A percentile compares a stretch with the other conserved stretches of the same genome.
Evolutionary conservation across 2,329 filamentous ascomycete genomes (phyloP).

Genomic region (Aotearoamyces nothofagi): DNA sequence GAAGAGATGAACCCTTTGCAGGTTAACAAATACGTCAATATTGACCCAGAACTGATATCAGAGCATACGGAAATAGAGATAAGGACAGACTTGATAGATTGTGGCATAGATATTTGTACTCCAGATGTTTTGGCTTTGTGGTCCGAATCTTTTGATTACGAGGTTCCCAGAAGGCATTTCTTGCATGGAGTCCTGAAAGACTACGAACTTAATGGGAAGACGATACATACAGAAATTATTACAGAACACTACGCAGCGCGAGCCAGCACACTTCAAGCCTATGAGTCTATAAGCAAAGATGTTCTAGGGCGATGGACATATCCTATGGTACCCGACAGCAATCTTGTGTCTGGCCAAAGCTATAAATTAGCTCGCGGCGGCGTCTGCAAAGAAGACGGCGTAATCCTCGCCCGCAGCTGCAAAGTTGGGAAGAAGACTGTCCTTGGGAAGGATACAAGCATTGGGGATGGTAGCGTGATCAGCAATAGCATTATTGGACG

Average conservation of each 20-base stretch:
- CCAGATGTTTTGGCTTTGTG: constrained; percentile 88
- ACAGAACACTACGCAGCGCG: constrained; percentile 74
- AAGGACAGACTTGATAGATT: constrained; percentile 79
- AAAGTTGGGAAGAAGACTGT: constrained; percentile 54
- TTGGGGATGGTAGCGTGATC: constrained; percentile 59
- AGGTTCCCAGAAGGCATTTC: constrained; percentile 76
- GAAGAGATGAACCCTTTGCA: constrained; percentile 70
- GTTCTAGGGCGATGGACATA: constrained; percentile 79
- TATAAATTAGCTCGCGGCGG: constrained; percentile 57
- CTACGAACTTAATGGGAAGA: constrained; percentile 92
- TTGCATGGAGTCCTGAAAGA: constrained; percentile 89
- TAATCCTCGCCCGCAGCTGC: constrained; percentile 58
- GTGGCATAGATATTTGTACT: constrained; percentile 92
- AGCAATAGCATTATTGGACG: constrained; percentile 69
- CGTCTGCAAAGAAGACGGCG: constrained; percentile 65
- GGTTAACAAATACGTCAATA: constrained; percentile 46
- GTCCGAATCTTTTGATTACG: constrained; percentile 97
- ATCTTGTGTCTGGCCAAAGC: constrained; percentile 61
- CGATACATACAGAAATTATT: constrained; percentile 82
- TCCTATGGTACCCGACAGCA: constrained; percentile 79
- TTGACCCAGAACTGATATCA: constrained; percentile 69
- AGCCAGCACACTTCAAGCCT: constrained; percentile 73
- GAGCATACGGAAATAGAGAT: constrained; percentile 63
- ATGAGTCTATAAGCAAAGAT: constrained; percentile 78
- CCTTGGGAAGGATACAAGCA: constrained; percentile 59